Evolutionary conservation across 306 rosid species (phyloP), one percentile per base, ranked within the genome.

Genomic region (Fragaria nilgerrensis): DNA sequence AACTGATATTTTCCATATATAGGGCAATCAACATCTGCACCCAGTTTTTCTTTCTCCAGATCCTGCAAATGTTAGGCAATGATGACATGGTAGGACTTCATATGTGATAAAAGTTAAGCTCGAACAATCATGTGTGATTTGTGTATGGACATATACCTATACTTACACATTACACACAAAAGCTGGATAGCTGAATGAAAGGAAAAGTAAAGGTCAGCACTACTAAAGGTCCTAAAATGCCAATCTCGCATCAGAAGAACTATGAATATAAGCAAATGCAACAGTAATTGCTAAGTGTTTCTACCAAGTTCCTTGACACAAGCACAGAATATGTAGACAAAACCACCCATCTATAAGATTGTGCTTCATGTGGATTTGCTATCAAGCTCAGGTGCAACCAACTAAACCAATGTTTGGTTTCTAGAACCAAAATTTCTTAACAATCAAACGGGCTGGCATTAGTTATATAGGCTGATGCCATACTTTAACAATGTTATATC

Each of bases 11-110:
- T 83, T 15, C 41, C 75, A 36, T 74, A 70, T 56, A 73, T 58
- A 84, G n/a, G n/a, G n/a, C n/a, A n/a, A n/a, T 76, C 81, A 83
- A 13, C 73, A 22, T 39, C 72, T 61, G 79, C 82, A 78, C 68
- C 80, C 75, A 77, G 75, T 41, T 79, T 85, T 34, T 68, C 74
- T 62, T 68, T 76, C 68, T 77, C 77, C 71, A 79, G 85, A 59
- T 85, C 89, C 99, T 90, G 73, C 64, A 75, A 69, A 36, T 56
- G 71, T 23, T 11, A 66, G 20, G 73, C 14, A 71, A 47, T 20
- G n/a, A n/a, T n/a, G n/a, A n/a, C n/a, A n/a, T n/a, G 34, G 68
- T 37, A 64, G 77, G 20, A 64, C 27, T 53, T 53, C 69, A 67
- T 34, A 7, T 52, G 50, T 43, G 59, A 76, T 62, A 25, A 10